These are phyloP conservation scores for Phytophthora ramorum DNA, from an alignment of 352 stramenopile genomes.

Conservation along the genomic window DNA sequence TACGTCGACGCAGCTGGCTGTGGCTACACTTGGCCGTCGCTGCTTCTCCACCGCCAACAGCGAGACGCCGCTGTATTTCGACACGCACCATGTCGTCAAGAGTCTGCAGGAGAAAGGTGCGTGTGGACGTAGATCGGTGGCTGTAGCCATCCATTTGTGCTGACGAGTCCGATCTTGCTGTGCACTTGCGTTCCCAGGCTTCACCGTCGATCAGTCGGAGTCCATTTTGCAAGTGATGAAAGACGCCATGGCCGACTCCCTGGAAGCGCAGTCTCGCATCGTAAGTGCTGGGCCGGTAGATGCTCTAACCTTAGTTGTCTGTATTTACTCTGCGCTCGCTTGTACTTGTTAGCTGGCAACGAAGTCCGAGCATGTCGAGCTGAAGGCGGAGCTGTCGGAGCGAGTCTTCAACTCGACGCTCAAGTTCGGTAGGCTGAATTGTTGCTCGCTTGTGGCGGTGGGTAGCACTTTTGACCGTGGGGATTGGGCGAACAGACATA, in stretches of 20 bases:
- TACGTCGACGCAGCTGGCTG: background rate
- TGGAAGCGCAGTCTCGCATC: constrained; percentile 74
- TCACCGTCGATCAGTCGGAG: constrained; percentile 69
- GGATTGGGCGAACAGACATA: constrained; percentile 59
- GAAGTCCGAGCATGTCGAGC: constrained; percentile 87
- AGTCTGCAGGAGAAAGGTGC: constrained; percentile 79
- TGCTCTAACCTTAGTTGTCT: background rate
- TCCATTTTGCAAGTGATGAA: constrained; percentile 87
- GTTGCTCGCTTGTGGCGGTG: background rate
- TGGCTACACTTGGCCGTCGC: constrained; percentile 15
- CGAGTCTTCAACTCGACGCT: constrained; percentile 91
- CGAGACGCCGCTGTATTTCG: constrained; percentile 40
- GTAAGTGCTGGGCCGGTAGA: constrained; percentile 40
- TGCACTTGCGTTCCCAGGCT: constrained; percentile 48
- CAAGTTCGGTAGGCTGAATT: constrained; percentile 74
- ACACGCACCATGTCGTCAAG: constrained; percentile 79
- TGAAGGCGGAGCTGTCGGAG: constrained; percentile 87
- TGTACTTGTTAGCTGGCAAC: constrained; percentile 65
- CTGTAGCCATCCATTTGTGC: background rate
- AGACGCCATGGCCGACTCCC: constrained; percentile 78
- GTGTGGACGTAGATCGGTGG: background rate
- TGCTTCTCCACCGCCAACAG: constrained; percentile 24
- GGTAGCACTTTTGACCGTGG: background rate
- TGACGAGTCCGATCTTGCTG: constrained; percentile 4
- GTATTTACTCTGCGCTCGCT: background rate